Evolutionary conservation across 345 rosid species (phyloP).

Genomic region (Carallia pectinifolia): DNA sequence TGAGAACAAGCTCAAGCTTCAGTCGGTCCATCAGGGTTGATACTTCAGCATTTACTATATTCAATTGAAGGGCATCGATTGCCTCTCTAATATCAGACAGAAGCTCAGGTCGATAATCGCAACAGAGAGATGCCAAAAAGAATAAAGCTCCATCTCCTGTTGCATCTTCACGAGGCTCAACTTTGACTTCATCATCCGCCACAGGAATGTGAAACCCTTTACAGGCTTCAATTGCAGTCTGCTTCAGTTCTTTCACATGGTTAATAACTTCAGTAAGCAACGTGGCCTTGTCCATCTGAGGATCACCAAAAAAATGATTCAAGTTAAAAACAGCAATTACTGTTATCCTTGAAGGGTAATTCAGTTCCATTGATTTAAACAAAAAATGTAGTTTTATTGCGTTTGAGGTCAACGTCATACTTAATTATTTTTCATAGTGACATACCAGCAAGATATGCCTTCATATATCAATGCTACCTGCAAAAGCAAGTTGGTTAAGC

Average conservation of each 20-base stretch:
- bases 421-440: slow-evolving; percentile 5
- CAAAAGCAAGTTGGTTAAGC: slow-evolving; percentile 20
- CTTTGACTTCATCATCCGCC: slow-evolving; percentile 44
- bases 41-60: slow-evolving; percentile 36
- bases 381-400: neutral
- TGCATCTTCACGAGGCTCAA: slow-evolving; percentile 27
- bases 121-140: slow-evolving; percentile 46
- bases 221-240: slow-evolving; percentile 35
- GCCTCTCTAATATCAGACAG: slow-evolving; percentile 38
- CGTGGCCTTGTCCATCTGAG: slow-evolving; percentile 58
- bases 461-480: slow-evolving; percentile 20
- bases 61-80: slow-evolving; percentile 36
- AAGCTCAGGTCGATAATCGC: slow-evolving; percentile 42
- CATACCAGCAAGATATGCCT: slow-evolving; percentile 28
- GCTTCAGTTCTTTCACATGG: slow-evolving; percentile 36
- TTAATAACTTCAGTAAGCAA: slow-evolving; percentile 43
- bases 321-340: neutral
- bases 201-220: slow-evolving; percentile 42
- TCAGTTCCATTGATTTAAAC: neutral
- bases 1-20: slow-evolving; percentile 33
- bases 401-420: neutral
- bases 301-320: neutral
- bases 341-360: neutral
- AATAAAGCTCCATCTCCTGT: slow-evolving; percentile 22
- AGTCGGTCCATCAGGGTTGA: slow-evolving; percentile 43